Conservation (phyloP, 75 land plant genomes). For the Ceratopteris richardii region DNA sequence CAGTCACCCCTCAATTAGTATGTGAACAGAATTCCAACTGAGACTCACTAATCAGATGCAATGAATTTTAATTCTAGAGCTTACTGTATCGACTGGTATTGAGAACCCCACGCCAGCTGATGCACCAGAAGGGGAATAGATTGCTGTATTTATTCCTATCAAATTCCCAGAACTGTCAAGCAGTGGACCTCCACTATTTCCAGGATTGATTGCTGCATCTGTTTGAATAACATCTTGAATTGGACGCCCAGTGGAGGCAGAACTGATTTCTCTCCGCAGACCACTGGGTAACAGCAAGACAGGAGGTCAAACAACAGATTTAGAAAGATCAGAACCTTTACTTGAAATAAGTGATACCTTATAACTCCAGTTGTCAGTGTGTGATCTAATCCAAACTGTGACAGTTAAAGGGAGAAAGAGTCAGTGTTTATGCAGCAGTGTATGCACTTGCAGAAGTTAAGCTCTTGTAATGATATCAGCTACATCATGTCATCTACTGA, state of each 20-base stretch:
- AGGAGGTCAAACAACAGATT: slow-evolving; percentile 1
- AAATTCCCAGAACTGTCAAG: slow-evolving; percentile 92
- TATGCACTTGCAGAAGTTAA: no score
- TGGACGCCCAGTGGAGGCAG: slow-evolving; percentile 97
- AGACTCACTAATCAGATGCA: no score
- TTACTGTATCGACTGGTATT: slow-evolving; percentile 96
- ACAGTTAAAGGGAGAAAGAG: not conserved
- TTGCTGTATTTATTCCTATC: slow-evolving; percentile 97
- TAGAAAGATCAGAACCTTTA: not conserved
- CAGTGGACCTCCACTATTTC: slow-evolving; percentile 97
- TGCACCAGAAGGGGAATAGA: slow-evolving; percentile 97
- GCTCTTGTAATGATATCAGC: no score
- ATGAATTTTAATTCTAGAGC: no score
- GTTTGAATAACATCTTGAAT: slow-evolving; percentile 99
- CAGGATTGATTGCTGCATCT: slow-evolving; percentile 98
- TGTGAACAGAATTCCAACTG: no score
- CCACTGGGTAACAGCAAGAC: slow-evolving; percentile 49
- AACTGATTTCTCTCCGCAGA: slow-evolving; percentile 90
- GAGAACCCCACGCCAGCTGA: slow-evolving; percentile 99
- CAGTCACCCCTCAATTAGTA: no score
- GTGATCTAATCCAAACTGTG: slow-evolving; percentile 98
- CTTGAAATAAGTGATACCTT: slow-evolving; percentile 40
- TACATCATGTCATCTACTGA: no score
- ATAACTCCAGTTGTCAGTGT: slow-evolving; percentile 99
- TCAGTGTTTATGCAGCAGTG: no score